These are phyloP conservation scores for Sporothrix inflata DNA, from an alignment of 2,329 filamentous ascomycete genomes.

Conservation along the genomic window DNA sequence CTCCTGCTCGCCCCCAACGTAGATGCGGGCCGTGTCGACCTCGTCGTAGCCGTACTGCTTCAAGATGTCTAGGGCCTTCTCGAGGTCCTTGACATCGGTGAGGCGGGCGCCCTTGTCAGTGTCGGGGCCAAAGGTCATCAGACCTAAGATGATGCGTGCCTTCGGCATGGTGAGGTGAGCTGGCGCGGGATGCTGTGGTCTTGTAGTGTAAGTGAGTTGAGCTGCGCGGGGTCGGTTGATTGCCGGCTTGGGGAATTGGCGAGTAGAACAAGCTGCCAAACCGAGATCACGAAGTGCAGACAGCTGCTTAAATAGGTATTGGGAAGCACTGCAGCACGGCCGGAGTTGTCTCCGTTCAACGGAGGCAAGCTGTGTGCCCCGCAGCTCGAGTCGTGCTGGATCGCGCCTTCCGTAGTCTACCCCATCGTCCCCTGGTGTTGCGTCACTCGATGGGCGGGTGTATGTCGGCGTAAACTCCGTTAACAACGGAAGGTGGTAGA, in stretches of 20 bases:
- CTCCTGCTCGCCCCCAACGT: slow-evolving; percentile 74
- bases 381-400: not conserved
- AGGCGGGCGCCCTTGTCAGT: slow-evolving; percentile 68
- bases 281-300: not conserved
- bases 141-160: slow-evolving; percentile 68
- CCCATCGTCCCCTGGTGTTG: not conserved
- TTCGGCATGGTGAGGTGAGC: not conserved
- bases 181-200: not conserved
- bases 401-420: slow-evolving; percentile 14
- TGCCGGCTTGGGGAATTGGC: not conserved
- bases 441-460: not conserved
- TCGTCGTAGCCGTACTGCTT: slow-evolving; percentile 82
- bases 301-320: not conserved
- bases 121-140: slow-evolving; percentile 82
- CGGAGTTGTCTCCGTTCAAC: not conserved
- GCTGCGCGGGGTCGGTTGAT: not conserved
- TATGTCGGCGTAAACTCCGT: slow-evolving; percentile 22
- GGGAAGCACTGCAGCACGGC: not conserved
- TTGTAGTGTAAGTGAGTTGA: not conserved
- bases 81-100: slow-evolving; percentile 68
- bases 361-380: not conserved
- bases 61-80: slow-evolving; percentile 72
- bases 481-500: slow-evolving; percentile 11
- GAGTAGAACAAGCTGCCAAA: not conserved
- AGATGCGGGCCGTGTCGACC: slow-evolving; percentile 79